These are phyloP conservation scores for Plicaturopsis crispa DNA, from an alignment of 768 basidiomycete genomes.

Conservation along the genomic window DNA sequence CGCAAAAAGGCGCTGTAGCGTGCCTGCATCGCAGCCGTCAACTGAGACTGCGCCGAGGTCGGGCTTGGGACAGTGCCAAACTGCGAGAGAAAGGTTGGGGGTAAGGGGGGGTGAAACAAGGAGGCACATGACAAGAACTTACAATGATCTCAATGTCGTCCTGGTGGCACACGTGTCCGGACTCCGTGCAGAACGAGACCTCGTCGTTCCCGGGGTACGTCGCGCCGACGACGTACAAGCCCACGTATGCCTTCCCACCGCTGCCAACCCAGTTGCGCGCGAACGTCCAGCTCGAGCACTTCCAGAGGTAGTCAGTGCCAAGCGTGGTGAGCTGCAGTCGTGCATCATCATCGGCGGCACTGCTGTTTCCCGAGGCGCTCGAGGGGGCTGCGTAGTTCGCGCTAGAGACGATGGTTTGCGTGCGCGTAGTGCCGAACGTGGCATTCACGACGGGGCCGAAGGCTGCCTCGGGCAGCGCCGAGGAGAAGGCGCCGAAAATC, in stretches of 20 bases:
- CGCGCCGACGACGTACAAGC: conserved; percentile 55
- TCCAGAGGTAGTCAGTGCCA: conserved; percentile 66
- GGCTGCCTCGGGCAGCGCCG: conserved; percentile 27
- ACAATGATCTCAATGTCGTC: conserved; percentile 80
- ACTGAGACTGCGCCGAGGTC: conserved; percentile 43
- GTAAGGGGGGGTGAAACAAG: conserved; percentile 2
- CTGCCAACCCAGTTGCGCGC: conserved; percentile 56
- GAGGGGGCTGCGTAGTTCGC: conserved; percentile 35
- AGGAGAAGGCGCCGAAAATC: conserved; percentile 39
- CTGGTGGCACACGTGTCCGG: conserved; percentile 65
- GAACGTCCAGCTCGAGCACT: conserved; percentile 66
- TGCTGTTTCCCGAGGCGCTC: conserved; percentile 14
- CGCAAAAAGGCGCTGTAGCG: conserved; percentile 62
- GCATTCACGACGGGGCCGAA: conserved; percentile 31
- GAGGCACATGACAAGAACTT: conserved; percentile 21
- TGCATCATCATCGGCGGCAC: conserved; percentile 33
- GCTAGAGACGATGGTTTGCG: conserved; percentile 33
- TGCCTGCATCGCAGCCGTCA: conserved; percentile 59
- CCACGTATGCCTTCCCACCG: conserved; percentile 64
- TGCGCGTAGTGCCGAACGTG: conserved; percentile 41
- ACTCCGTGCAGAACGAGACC: conserved; percentile 45
- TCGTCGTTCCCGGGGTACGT: conserved; percentile 63
- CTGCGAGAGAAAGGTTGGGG: conserved; percentile 22
- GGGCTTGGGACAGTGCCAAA: conserved; percentile 57
- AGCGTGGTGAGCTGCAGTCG: conserved; percentile 48